A percentile compares a stretch with the other conserved stretches of the same genome.
Conservation (phyloP, 164 flowering plant genomes). For the Houttuynia cordata region DNA sequence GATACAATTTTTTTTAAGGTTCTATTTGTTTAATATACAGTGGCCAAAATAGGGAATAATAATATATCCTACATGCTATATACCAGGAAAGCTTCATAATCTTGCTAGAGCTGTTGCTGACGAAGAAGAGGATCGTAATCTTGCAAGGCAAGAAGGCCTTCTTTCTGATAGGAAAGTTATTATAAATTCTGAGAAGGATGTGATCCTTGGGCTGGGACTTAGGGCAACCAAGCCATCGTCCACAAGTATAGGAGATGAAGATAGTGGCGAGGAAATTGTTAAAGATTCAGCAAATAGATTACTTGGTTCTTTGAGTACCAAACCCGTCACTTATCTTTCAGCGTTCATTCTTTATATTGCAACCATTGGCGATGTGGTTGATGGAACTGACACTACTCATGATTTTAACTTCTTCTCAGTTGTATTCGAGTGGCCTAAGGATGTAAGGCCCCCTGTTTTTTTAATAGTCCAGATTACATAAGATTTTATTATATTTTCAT, state of each 20-base stretch:
- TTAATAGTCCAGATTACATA: background rate
- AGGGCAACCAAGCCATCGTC: slow-evolving; percentile 33
- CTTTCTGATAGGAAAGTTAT: slow-evolving; percentile 30
- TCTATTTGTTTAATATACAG: too few relatives aligned
- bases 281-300: slow-evolving; percentile 69
- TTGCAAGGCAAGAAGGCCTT: slow-evolving; percentile 37
- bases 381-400: slow-evolving; percentile 96
- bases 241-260: slow-evolving; percentile 34
- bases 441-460: slow-evolving; percentile 31
- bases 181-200: slow-evolving; percentile 40
- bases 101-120: slow-evolving; percentile 96
- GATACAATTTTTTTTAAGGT: too few relatives aligned
- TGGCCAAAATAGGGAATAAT: background rate
- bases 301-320: slow-evolving; percentile 64
- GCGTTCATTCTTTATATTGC: slow-evolving; percentile 93
- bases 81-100: slow-evolving; percentile 91
- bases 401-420: slow-evolving; percentile 98
- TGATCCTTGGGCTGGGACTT: slow-evolving; percentile 85
- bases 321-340: slow-evolving; percentile 79
- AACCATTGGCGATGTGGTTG: slow-evolving; percentile 96
- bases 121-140: slow-evolving; percentile 57
- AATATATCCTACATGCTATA: background rate
- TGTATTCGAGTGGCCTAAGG: slow-evolving; percentile 97
- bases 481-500: background rate
- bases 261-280: slow-evolving; percentile 23